These are phyloP conservation scores for Dispira simplex DNA, from an alignment of 192 early-diverging fungal genomes.

Conservation along the genomic window DNA sequence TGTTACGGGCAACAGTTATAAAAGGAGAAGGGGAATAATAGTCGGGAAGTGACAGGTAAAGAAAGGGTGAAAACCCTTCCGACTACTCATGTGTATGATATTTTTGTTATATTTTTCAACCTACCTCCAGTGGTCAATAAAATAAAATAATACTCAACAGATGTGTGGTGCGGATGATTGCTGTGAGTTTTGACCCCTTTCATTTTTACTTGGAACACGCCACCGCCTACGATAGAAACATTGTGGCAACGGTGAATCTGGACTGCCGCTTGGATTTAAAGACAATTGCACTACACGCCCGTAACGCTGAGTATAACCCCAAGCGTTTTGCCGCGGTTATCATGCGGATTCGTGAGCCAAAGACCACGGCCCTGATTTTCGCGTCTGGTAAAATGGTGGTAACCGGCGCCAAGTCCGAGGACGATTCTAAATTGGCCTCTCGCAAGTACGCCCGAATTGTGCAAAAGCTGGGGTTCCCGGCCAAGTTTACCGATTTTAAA, in stretches of 20 bases:
- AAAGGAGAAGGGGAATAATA: too few species aligned
- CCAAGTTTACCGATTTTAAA: conserved; percentile 98
- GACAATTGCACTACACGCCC: conserved; percentile 96
- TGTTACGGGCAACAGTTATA: too few species aligned
- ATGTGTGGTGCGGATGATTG: neutral
- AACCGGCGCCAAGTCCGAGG: conserved; percentile 95
- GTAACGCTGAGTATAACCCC: conserved; percentile 99
- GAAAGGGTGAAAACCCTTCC: too few species aligned
- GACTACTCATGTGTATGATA: too few species aligned
- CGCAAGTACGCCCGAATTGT: conserved; percentile 99
- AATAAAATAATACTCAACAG: too few species aligned
- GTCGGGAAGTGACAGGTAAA: too few species aligned
- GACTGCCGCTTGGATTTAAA: conserved; percentile 95
- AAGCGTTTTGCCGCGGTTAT: conserved; percentile 99
- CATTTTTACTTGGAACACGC: neutral
- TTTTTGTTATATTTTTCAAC: too few species aligned
- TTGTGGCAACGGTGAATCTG: conserved; percentile 97
- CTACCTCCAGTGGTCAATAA: too few species aligned
- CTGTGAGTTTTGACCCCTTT: neutral
- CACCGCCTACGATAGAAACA: conserved; percentile 47
- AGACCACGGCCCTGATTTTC: conserved; percentile 98
- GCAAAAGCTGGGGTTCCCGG: conserved; percentile 94
- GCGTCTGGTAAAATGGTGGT: conserved; percentile 99
- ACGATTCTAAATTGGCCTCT: conserved; percentile 89
- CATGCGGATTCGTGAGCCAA: conserved; percentile 99